Conservation (phyloP, 805 yeast genomes). For the Maudiozyma saulgeensis region DNA sequence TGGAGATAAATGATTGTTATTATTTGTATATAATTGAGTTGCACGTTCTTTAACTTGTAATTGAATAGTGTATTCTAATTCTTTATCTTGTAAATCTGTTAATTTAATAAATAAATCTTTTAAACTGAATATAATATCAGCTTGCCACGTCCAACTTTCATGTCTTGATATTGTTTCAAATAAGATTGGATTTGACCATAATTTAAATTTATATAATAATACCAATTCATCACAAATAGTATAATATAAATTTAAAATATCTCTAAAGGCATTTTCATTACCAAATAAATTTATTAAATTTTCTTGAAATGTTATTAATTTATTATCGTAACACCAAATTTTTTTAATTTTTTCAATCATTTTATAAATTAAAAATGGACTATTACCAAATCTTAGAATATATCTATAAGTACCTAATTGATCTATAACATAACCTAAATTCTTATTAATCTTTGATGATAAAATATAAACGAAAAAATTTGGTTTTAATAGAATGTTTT, state of each 20-base stretch:
- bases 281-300: conserved; percentile 25
- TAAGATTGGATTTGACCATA: conserved; percentile 23
- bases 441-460: conserved; percentile 14
- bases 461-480: conserved; percentile 6
- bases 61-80: conserved; percentile 26
- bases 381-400: conserved; percentile 58
- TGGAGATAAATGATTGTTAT: not conserved
- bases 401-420: conserved; percentile 37
- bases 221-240: conserved; percentile 55
- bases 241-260: conserved; percentile 49
- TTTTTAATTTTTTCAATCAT: conserved; percentile 27
- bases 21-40: conserved; percentile 6
- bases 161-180: conserved; percentile 39
- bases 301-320: conserved; percentile 8
- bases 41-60: conserved; percentile 43
- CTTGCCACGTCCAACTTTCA: conserved; percentile 62
- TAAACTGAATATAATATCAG: conserved; percentile 51
- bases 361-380: conserved; percentile 48
- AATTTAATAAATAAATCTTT: conserved; percentile 41
- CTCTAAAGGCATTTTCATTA: conserved; percentile 40
- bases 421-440: not conserved
- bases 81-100: conserved; percentile 3
- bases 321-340: conserved; percentile 1
- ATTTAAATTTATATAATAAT: conserved; percentile 37
- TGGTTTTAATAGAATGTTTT: not conserved